Percentiles rank a stretch among this genome's conserved stretches.
phyloP scores from a whole-genome alignment of 2,329 filamentous ascomycete species.

The Camillea tinctor region DNA sequence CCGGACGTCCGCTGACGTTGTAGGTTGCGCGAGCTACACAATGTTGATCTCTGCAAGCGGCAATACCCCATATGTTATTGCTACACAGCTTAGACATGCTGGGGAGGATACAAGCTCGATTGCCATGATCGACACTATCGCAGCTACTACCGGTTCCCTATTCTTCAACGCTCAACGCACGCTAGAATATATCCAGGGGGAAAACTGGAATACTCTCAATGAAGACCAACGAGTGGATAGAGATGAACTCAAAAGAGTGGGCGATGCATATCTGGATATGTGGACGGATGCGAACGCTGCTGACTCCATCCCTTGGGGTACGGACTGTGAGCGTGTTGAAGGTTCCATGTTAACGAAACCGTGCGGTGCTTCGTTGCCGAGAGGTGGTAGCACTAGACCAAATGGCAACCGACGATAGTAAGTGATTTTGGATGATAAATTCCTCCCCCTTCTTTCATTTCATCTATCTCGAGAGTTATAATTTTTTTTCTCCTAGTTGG shows the following conservation, averaged over 20 bases:
- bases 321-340: conserved; percentile 37
- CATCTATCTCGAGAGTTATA: no score
- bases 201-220: conserved; percentile 33
- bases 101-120: conserved; percentile 25
- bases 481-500: no score
- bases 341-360: conserved; percentile 33
- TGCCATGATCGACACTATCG: conserved; percentile 34
- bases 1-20: conserved; percentile 26
- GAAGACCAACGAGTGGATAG: conserved; percentile 25
- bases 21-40: conserved; percentile 35
- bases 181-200: conserved; percentile 30
- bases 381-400: conserved; percentile 29
- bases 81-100: conserved; percentile 35
- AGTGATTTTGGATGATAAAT: no score
- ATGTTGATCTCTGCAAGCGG: conserved; percentile 34
- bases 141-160: conserved; percentile 35
- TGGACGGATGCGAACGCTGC: conserved; percentile 36
- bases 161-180: conserved; percentile 38
- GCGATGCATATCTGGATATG: conserved; percentile 39
- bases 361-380: conserved; percentile 31
- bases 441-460: no score
- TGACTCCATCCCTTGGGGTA: conserved; percentile 36
- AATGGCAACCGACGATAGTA: conserved; percentile 36
- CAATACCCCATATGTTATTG: conserved; percentile 33
- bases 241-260: conserved; percentile 33